Conservation (phyloP, 2,329 filamentous ascomycete species). For the Colletotrichum cordylinicola region DNA sequence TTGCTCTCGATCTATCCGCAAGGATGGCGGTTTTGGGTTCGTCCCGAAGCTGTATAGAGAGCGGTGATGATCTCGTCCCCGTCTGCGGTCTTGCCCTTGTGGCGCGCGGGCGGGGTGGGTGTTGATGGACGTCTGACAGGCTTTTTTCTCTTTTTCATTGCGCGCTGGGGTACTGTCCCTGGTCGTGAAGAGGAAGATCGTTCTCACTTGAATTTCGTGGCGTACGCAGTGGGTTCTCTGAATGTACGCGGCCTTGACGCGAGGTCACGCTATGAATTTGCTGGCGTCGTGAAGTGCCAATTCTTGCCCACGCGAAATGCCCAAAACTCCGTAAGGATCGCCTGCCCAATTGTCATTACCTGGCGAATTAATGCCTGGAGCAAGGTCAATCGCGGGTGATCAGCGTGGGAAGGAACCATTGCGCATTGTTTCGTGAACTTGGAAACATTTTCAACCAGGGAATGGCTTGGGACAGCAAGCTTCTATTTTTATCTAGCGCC, state of each 20-base stretch:
- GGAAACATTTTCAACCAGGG: background rate
- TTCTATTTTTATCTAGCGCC: background rate
- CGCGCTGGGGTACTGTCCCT: conserved; percentile 46
- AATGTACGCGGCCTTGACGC: background rate
- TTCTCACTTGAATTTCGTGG: too few species aligned
- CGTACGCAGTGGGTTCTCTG: rapidly evolving
- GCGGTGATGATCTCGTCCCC: conserved; percentile 93
- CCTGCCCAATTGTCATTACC: background rate
- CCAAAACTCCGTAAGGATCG: background rate
- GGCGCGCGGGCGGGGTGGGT: conserved; percentile 80
- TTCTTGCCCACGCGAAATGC: too few species aligned
- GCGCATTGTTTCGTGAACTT: background rate
- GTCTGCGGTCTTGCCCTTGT: conserved; percentile 73
- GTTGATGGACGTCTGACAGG: conserved; percentile 91
- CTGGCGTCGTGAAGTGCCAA: too few species aligned
- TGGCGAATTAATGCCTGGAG: background rate
- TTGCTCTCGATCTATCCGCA: conserved; percentile 66
- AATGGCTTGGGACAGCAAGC: background rate
- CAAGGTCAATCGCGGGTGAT: background rate
- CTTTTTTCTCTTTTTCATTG: conserved; percentile 63
- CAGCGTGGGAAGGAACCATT: background rate
- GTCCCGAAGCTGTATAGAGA: conserved; percentile 71
- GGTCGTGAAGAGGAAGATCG: conserved; percentile 57
- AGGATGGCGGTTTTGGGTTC: conserved; percentile 58
- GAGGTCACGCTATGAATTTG: background rate